Conservation (phyloP, 352 stramenopile species). For the Thraustochytrium sp. region DNA sequence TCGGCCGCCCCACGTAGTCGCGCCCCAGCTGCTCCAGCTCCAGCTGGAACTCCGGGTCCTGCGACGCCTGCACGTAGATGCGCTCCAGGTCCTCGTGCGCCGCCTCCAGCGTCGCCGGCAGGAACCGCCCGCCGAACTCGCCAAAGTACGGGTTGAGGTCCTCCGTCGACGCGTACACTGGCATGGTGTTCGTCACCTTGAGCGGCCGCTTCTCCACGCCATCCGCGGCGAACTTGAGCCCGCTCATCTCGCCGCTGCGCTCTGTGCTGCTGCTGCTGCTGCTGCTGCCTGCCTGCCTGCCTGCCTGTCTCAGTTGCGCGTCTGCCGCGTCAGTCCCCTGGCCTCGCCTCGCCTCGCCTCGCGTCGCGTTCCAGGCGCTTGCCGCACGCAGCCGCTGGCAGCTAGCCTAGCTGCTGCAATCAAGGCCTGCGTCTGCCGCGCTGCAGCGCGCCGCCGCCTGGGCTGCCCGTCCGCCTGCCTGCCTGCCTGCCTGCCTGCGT, state of each 20-base stretch:
- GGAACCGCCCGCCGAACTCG: conserved; percentile 92
- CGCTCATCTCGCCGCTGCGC: neutral
- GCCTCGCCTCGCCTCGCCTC: too few relatives aligned
- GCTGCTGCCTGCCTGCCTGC: neutral
- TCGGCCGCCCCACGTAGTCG: conserved; percentile 83
- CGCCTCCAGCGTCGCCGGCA: conserved; percentile 93
- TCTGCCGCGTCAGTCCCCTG: neutral
- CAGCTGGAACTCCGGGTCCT: conserved; percentile 87
- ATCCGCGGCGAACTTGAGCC: conserved; percentile 19
- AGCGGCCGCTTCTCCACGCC: conserved; percentile 20
- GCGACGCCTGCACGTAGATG: conserved; percentile 85
- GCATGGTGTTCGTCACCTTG: conserved; percentile 45
- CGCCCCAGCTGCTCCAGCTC: conserved; percentile 92
- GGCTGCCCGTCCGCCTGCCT: too few relatives aligned
- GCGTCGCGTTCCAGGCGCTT: too few relatives aligned
- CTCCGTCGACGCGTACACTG: conserved; percentile 19
- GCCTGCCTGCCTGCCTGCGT: too few relatives aligned
- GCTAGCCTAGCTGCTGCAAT: too few relatives aligned
- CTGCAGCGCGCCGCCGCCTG: too few relatives aligned
- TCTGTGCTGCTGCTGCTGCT: too few relatives aligned
- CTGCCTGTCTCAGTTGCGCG: neutral
- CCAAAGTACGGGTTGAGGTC: conserved; percentile 61
- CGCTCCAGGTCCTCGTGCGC: conserved; percentile 88
- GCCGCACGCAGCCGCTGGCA: too few relatives aligned
- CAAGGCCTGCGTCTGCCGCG: too few relatives aligned